Percentiles rank a stretch among this genome's conserved stretches.
Evolutionary conservation across 2,329 filamentous ascomycete genomes (phyloP).

Genomic region (Xylaria sp.): DNA sequence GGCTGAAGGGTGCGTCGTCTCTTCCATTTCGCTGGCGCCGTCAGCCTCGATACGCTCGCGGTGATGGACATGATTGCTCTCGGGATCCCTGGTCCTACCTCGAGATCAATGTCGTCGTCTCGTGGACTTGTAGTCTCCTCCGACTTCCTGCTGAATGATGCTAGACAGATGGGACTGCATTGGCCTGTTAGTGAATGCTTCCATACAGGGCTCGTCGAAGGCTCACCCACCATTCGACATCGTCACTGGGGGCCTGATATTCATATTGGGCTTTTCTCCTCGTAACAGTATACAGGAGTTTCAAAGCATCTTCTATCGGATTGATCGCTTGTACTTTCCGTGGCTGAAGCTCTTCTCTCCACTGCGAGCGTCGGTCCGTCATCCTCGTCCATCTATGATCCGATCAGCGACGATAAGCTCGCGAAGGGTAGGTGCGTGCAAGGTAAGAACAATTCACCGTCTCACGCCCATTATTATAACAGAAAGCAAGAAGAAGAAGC

Average conservation of each 20-base stretch:
- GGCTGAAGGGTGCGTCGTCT: conserved; percentile 27
- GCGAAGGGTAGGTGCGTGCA: too few relatives aligned
- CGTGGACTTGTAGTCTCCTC: neutral
- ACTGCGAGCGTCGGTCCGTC: neutral
- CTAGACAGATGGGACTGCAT: conserved; percentile 46
- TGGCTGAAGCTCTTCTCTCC: neutral
- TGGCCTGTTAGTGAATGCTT: neutral
- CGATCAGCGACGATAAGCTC: neutral
- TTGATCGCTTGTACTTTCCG: neutral
- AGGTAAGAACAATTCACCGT: neutral
- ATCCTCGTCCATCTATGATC: neutral
- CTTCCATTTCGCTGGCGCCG: neutral
- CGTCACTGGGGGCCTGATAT: neutral
- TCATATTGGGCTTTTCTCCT: neutral
- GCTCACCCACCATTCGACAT: conserved; percentile 21
- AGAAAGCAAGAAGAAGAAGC: neutral
- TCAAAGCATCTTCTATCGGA: neutral
- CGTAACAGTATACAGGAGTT: conserved; percentile 12
- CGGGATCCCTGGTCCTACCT: neutral
- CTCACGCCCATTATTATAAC: neutral
- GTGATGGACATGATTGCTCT: neutral
- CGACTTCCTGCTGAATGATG: conserved; percentile 38
- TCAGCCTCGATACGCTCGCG: neutral
- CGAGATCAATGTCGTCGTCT: conserved; percentile 1
- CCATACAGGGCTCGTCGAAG: neutral